phyloP scores from a whole-genome alignment of 2,329 filamentous ascomycete genomes.

The Ophiosphaerella narmari region DNA sequence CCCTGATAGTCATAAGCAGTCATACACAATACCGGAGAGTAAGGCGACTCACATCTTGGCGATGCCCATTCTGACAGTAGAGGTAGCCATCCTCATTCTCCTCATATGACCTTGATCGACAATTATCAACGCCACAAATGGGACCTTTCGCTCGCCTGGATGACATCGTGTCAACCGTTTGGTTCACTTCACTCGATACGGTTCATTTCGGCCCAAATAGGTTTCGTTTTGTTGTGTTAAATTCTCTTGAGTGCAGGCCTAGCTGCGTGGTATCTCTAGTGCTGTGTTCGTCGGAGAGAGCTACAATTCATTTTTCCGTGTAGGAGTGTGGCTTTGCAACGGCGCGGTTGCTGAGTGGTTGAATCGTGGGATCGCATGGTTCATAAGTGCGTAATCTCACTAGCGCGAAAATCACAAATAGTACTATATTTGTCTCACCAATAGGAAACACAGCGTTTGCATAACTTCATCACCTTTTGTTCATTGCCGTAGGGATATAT shows the following conservation, averaged over 20 bases:
- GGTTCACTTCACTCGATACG: background rate
- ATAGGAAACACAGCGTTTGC: slow-evolving; percentile 24
- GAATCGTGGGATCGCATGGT: background rate
- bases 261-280: too few relatives aligned
- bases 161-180: slow-evolving; percentile 10
- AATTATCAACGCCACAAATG: slow-evolving; percentile 63
- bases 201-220: too few relatives aligned
- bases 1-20: slow-evolving; percentile 23
- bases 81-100: slow-evolving; percentile 76
- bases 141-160: slow-evolving; percentile 29
- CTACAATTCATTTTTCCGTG: too few relatives aligned
- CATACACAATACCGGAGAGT: background rate
- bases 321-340: too few relatives aligned
- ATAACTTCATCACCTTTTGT: slow-evolving; percentile 43
- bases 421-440: slow-evolving; percentile 29
- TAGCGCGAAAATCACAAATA: slow-evolving; percentile 30
- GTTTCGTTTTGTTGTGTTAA: too few relatives aligned
- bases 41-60: slow-evolving; percentile 65
- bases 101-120: slow-evolving; percentile 68
- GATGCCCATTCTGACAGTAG: slow-evolving; percentile 81
- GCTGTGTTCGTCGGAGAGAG: too few relatives aligned
- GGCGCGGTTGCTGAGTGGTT: too few relatives aligned
- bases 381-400: slow-evolving; percentile 15
- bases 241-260: too few relatives aligned
- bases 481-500: slow-evolving; percentile 45